Conservation (phyloP, 2,329 filamentous ascomycete species). For the Colletotrichum sidae region DNA sequence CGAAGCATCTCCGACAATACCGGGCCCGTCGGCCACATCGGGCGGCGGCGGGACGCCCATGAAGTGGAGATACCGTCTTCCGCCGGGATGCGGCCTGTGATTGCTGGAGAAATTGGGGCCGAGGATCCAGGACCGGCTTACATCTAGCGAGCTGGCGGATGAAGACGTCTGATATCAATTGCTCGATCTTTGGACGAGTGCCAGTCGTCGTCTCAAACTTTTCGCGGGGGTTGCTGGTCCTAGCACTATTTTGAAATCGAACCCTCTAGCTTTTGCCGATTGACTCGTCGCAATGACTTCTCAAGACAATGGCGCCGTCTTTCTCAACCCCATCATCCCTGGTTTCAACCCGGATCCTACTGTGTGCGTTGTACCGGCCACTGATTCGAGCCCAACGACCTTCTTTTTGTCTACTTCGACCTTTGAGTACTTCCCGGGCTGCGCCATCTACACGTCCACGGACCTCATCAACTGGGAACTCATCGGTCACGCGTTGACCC, state of each 20-base stretch:
- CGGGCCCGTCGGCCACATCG: slow-evolving; percentile 2
- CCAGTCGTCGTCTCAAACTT: neutral
- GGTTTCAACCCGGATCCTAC: slow-evolving; percentile 74
- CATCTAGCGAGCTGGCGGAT: neutral
- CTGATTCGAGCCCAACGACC: slow-evolving; percentile 42
- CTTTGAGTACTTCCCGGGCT: slow-evolving; percentile 72
- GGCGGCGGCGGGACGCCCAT: neutral
- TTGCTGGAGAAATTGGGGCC: slow-evolving; percentile 36
- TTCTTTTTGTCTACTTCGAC: slow-evolving; percentile 72
- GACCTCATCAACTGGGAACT: slow-evolving; percentile 64
- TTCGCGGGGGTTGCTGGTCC: too few species aligned
- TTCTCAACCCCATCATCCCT: slow-evolving; percentile 64
- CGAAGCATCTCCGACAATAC: neutral
- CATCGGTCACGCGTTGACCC: slow-evolving; percentile 63
- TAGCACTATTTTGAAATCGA: too few species aligned
- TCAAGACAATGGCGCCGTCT: slow-evolving; percentile 37
- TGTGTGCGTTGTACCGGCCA: slow-evolving; percentile 50
- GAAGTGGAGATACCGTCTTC: slow-evolving; percentile 2
- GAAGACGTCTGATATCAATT: neutral
- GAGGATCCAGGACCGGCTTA: slow-evolving; percentile 3
- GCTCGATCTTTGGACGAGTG: neutral
- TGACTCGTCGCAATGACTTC: slow-evolving; percentile 1
- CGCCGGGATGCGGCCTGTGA: slow-evolving; percentile 17
- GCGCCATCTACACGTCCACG: slow-evolving; percentile 69
- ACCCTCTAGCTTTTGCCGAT: neutral